Conservation (phyloP, 345 rosid genomes). For the Theobroma cacao region DNA sequence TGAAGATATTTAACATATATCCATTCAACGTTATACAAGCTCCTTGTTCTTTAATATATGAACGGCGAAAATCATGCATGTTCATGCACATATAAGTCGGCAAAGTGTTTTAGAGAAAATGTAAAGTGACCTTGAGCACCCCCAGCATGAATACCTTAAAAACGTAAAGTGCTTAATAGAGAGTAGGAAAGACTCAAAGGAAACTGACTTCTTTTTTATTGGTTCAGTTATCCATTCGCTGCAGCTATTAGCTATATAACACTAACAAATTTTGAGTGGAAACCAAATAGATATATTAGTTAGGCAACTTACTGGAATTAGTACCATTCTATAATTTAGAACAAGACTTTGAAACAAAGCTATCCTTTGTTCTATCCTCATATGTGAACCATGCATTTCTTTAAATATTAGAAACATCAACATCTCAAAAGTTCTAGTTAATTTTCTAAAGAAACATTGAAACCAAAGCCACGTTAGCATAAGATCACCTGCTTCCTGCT, state of each 20-base stretch:
- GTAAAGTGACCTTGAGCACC: background rate
- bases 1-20: background rate
- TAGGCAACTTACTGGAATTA: background rate
- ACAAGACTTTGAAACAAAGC: background rate
- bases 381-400: background rate
- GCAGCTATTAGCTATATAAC: background rate
- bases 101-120: background rate
- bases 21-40: background rate
- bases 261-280: background rate
- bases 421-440: background rate
- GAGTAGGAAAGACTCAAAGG: background rate
- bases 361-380: background rate
- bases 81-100: background rate
- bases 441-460: background rate
- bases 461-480: background rate
- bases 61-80: background rate
- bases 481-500: slow-evolving; percentile 73
- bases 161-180: background rate
- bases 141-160: background rate
- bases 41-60: background rate
- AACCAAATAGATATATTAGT: background rate
- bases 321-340: background rate
- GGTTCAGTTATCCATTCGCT: background rate
- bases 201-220: too few species aligned
- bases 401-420: background rate